Evolutionary conservation across 2,329 filamentous ascomycete species (phyloP).

Genomic region (Phyllosticta citriasiana): DNA sequence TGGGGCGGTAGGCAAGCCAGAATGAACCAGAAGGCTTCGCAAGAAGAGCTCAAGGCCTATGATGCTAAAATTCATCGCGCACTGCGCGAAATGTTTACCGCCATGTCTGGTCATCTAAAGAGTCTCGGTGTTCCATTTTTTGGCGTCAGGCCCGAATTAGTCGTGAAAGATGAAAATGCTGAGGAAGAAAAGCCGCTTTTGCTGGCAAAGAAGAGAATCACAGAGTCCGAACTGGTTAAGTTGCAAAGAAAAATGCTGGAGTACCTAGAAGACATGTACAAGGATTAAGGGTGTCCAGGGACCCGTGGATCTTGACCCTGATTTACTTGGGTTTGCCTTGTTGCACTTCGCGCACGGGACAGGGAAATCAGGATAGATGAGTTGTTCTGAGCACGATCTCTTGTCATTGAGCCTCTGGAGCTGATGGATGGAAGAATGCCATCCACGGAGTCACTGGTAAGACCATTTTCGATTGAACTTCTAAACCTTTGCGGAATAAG

Average conservation of each 20-base stretch:
- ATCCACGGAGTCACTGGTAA: not conserved
- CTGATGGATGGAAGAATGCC: not conserved
- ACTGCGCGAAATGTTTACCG: slow-evolving; percentile 48
- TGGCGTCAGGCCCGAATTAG: slow-evolving; percentile 37
- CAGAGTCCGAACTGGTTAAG: slow-evolving; percentile 20
- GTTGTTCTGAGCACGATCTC: not conserved
- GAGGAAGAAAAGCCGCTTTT: slow-evolving; percentile 1
- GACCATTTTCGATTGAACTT: not conserved
- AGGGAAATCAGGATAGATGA: not conserved
- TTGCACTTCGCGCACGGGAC: not conserved
- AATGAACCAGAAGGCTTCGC: not conserved
- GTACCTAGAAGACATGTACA: slow-evolving; percentile 31
- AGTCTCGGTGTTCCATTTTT: slow-evolving; percentile 53
- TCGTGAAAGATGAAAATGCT: slow-evolving; percentile 23
- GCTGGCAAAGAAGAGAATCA: slow-evolving; percentile 16
- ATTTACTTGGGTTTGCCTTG: not conserved
- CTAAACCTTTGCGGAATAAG: not conserved
- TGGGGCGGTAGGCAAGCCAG: slow-evolving; percentile 11
- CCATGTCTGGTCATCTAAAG: slow-evolving; percentile 46
- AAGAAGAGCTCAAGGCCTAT: slow-evolving; percentile 46
- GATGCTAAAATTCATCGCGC: slow-evolving; percentile 55
- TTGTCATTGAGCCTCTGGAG: not conserved
- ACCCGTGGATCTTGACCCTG: not conserved
- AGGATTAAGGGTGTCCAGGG: slow-evolving; percentile 17
- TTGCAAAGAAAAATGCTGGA: slow-evolving; percentile 27